Evolutionary conservation across 2,329 filamentous ascomycete genomes (phyloP).

Genomic region (Talaromyces sp.): DNA sequence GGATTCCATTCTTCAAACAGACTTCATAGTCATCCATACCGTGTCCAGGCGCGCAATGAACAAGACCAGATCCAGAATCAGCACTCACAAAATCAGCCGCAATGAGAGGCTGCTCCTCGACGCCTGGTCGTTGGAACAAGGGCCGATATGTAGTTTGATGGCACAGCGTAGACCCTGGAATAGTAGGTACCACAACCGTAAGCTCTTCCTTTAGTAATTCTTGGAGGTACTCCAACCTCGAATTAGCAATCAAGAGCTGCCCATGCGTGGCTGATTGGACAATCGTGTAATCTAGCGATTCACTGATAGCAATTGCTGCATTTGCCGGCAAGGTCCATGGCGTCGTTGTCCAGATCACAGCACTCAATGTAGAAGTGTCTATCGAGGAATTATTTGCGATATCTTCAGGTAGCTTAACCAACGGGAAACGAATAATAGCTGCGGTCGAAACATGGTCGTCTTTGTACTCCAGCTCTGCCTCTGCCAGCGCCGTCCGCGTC

Average conservation of each 20-base stretch:
- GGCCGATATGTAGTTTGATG: slow-evolving; percentile 62
- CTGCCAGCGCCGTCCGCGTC: slow-evolving; percentile 57
- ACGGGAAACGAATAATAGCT: slow-evolving; percentile 68
- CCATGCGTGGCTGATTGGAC: slow-evolving; percentile 53
- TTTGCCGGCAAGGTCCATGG: slow-evolving; percentile 97
- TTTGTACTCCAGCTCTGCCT: slow-evolving; percentile 61
- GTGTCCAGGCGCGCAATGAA: slow-evolving; percentile 89
- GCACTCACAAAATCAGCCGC: slow-evolving; percentile 84
- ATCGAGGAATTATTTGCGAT: slow-evolving; percentile 36
- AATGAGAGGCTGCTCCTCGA: slow-evolving; percentile 62
- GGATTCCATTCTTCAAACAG: slow-evolving; percentile 64
- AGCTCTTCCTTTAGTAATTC: slow-evolving; percentile 46
- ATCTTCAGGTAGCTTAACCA: slow-evolving; percentile 45
- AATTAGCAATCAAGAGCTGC: slow-evolving; percentile 64
- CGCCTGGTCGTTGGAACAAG: slow-evolving; percentile 56
- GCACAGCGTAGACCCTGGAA: slow-evolving; percentile 61
- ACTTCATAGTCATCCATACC: slow-evolving; percentile 94
- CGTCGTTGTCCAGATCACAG: slow-evolving; percentile 98
- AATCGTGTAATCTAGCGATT: slow-evolving; percentile 67
- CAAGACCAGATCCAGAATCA: slow-evolving; percentile 88
- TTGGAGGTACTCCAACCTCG: slow-evolving; percentile 57
- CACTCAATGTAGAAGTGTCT: slow-evolving; percentile 54
- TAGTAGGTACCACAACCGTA: slow-evolving; percentile 47
- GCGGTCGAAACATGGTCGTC: slow-evolving; percentile 55
- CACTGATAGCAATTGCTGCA: slow-evolving; percentile 75